Evolutionary conservation across 768 basidiomycete species (phyloP).

Genomic region (Amanita fuliginea): DNA sequence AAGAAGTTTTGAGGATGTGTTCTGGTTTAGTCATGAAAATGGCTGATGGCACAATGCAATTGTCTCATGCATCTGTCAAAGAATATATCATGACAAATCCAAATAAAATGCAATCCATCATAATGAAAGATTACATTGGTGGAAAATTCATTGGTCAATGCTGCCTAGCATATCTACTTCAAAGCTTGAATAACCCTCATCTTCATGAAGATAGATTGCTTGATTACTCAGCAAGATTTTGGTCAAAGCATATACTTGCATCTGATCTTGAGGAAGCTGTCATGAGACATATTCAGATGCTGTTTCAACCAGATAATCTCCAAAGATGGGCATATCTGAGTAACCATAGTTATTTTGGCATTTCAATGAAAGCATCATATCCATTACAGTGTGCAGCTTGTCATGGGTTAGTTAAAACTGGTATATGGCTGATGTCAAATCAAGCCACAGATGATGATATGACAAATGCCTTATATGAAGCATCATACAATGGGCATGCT

Average conservation of each 20-base stretch:
- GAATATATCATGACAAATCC: neutral
- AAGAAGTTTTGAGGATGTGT: no score
- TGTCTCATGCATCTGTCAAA: no score
- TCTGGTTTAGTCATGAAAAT: no score
- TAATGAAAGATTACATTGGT: neutral
- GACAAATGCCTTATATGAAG: neutral
- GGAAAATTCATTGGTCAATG: no score
- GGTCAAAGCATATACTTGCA: neutral
- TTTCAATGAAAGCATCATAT: neutral
- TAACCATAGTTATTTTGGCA: no score
- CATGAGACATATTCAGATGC: no score
- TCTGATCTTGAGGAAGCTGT: neutral
- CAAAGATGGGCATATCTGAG: neutral
- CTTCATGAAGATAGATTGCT: no score
- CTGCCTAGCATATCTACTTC: neutral
- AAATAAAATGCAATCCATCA: neutral
- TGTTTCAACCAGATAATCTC: neutral
- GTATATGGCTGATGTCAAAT: no score
- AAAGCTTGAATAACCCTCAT: neutral
- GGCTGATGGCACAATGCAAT: no score
- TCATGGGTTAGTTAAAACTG: no score
- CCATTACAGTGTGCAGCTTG: no score
- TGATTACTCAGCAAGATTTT: neutral
- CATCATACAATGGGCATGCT: neutral
- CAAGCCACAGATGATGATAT: neutral